phyloP scores from a whole-genome alignment of 116 monocot species.

The Iris pallida region DNA sequence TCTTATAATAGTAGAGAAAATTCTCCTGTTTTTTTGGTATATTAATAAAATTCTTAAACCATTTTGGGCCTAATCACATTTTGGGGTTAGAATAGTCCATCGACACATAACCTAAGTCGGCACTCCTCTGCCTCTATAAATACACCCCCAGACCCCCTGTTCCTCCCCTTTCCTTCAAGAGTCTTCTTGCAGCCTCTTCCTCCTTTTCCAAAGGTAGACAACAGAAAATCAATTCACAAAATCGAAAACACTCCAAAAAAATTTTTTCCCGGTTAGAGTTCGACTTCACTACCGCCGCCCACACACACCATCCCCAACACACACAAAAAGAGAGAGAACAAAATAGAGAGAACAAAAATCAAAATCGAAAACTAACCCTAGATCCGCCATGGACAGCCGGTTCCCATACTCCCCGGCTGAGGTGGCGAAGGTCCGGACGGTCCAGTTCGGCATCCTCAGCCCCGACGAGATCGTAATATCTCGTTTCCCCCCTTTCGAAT shows the following conservation, averaged over 20 bases:
- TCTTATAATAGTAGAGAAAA: too few relatives aligned
- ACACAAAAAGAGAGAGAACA: neutral
- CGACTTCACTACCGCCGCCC: too few relatives aligned
- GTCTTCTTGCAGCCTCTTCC: neutral
- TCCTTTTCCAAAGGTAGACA: neutral
- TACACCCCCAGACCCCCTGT: neutral
- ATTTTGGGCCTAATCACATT: too few relatives aligned
- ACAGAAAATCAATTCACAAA: neutral
- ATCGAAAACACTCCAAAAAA: neutral
- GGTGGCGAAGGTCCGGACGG: conserved; percentile 85
- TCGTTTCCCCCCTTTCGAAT: neutral
- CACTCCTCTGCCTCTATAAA: conserved; percentile 9
- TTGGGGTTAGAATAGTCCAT: too few relatives aligned
- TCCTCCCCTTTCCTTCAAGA: neutral
- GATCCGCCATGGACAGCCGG: conserved; percentile 60
- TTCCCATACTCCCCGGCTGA: conserved; percentile 93
- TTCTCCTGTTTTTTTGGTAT: too few relatives aligned
- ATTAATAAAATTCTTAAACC: too few relatives aligned
- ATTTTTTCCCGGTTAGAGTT: neutral
- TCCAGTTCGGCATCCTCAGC: conserved; percentile 98
- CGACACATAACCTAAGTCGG: too few relatives aligned
- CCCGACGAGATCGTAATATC: conserved; percentile 90
- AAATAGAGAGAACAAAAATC: neutral
- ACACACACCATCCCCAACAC: too few relatives aligned
- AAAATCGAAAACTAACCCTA: neutral